phyloP scores from a whole-genome alignment of 495 filamentous ascomycete genomes.

The Hyaloscypha bicolor region DNA sequence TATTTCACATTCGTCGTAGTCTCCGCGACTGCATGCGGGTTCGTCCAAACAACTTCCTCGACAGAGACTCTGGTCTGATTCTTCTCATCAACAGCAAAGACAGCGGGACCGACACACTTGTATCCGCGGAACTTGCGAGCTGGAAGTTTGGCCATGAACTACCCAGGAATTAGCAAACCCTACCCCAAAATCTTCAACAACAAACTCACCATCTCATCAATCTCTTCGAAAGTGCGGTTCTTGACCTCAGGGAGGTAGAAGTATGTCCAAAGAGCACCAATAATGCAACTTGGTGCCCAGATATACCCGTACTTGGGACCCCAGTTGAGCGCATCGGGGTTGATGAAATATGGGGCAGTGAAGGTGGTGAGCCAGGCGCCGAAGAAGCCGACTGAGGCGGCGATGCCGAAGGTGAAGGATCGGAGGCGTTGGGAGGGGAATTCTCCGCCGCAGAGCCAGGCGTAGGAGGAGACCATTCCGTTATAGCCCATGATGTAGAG shows the following conservation, averaged over 20 bases:
- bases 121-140: conserved; percentile 42
- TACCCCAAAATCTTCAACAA: conserved; percentile 38
- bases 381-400: conserved; percentile 54
- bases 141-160: conserved; percentile 51
- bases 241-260: conserved; percentile 75
- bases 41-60: conserved; percentile 3
- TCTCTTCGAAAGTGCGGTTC: conserved; percentile 70
- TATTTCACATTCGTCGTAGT: conserved; percentile 10
- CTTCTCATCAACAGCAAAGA: conserved; percentile 17
- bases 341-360: conserved; percentile 64
- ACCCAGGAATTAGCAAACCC: conserved; percentile 50
- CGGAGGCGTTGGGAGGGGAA: conserved; percentile 57
- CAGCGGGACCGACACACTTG: conserved; percentile 30
- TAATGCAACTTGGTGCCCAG: conserved; percentile 44
- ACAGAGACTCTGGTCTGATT: not conserved
- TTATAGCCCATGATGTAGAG: conserved; percentile 62
- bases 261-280: conserved; percentile 49
- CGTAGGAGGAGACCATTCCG: conserved; percentile 56
- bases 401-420: conserved; percentile 59
- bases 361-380: conserved; percentile 60
- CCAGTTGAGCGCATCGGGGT: conserved; percentile 56
- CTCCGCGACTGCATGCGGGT: conserved; percentile 7
- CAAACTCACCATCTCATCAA: conserved; percentile 38
- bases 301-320: conserved; percentile 48
- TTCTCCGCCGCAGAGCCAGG: conserved; percentile 64